phyloP scores from a whole-genome alignment of 1,139 yeast genomes.

The Groenewaldozyma auringiensis region DNA sequence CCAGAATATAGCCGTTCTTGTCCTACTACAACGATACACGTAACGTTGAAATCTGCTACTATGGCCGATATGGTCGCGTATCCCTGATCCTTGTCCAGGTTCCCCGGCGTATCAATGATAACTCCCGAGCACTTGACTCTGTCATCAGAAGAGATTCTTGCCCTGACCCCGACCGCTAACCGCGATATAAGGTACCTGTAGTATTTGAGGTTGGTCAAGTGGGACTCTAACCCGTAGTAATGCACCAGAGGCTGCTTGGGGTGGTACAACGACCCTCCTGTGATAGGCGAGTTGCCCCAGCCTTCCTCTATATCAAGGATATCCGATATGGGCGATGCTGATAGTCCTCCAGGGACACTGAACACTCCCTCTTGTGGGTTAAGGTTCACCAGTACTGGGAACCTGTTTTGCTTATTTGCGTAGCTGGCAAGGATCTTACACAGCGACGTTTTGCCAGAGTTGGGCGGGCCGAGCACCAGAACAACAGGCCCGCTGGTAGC shows the following conservation, averaged over 20 bases:
- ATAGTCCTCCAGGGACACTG: constrained; percentile 74
- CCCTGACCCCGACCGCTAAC: constrained; percentile 51
- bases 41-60: constrained; percentile 50
- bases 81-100: constrained; percentile 32
- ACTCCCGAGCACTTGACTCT: constrained; percentile 52
- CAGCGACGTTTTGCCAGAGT: constrained; percentile 72
- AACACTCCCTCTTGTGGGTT: constrained; percentile 77
- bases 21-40: constrained; percentile 34
- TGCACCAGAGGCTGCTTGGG: constrained; percentile 84
- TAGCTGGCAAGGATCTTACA: constrained; percentile 65
- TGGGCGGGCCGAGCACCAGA: constrained; percentile 62
- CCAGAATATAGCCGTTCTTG: constrained; percentile 53
- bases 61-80: constrained; percentile 48
- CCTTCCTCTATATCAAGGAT: constrained; percentile 73
- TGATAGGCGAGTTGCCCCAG: constrained; percentile 78
- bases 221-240: constrained; percentile 63
- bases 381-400: constrained; percentile 66
- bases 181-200: constrained; percentile 51
- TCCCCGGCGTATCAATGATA: constrained; percentile 73
- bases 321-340: constrained; percentile 81
- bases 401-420: constrained; percentile 59
- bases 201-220: constrained; percentile 51
- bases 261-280: constrained; percentile 78
- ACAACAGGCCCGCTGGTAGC: constrained; percentile 47
- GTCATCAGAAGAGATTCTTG: constrained; percentile 53